Conservation (phyloP, 495 filamentous ascomycete genomes). For the Letharia columbiana region DNA sequence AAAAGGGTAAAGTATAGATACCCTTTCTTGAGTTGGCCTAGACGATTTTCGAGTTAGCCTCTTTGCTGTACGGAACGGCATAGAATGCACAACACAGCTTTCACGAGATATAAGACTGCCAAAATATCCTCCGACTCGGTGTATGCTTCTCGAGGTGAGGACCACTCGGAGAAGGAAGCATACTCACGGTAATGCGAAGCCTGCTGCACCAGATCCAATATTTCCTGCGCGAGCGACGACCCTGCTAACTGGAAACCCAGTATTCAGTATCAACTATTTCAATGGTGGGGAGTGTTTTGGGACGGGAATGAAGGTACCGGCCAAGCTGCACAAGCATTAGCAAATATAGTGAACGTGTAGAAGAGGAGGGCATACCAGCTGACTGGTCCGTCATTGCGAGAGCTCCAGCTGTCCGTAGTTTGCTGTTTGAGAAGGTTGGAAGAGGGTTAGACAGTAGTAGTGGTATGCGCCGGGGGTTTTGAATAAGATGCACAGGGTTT, state of each 20-base stretch:
- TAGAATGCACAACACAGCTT: neutral
- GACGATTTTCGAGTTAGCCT: neutral
- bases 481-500: conserved; percentile 29
- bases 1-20: neutral
- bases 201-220: conserved; percentile 84
- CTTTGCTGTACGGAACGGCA: neutral
- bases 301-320: conserved; percentile 32
- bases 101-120: neutral
- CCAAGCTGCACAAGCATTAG: conserved; percentile 51
- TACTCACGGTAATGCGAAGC: conserved; percentile 52
- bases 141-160: neutral
- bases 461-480: neutral
- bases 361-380: conserved; percentile 9
- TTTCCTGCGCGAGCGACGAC: conserved; percentile 55
- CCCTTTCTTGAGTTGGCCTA: conserved; percentile 81
- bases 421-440: neutral
- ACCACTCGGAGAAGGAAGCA: conserved; percentile 42
- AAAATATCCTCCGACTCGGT: neutral
- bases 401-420: neutral
- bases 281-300: too few species aligned
- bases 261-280: too few species aligned
- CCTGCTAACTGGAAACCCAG: too few species aligned
- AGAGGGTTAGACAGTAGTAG: neutral
- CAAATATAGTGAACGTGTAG: neutral
- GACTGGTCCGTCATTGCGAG: conserved; percentile 6